Evolutionary conservation across 176 grass and related monocot genomes (phyloP), one percentile per base, ranked within the genome.

Genomic region (Aegilops tauschii): DNA sequence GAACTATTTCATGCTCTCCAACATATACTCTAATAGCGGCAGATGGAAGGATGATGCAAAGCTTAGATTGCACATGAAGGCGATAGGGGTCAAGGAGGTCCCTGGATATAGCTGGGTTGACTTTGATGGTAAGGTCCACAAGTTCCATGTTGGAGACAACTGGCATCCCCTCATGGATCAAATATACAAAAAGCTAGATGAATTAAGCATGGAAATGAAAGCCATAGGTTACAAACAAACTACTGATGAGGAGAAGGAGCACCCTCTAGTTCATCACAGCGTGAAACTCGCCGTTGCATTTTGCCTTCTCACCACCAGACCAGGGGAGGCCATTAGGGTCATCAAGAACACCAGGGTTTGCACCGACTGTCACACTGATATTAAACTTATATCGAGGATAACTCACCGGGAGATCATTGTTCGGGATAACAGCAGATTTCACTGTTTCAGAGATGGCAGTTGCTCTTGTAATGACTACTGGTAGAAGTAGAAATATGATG

Each of bases 251-350:
- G 89, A 94, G 65, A 88, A 94, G 61, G 90, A 94, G 69, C 61
- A 88, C 77, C 86, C 90, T 0, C 87, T 88, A 13, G 90, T 89
- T 65, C 75, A 94, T 88, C 90, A 94, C 13, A 94, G 87, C 23
- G 93, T 84, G 76, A 94, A 92, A 42, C 82, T 94, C 1, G 90
- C 90, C 16, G 86, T 95, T 88, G 90, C 90, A 17, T 95, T 95
- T n/a, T 52, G 88, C 36, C 85, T 95, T 7, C 83, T 92, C 28
- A 88, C 62, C 20, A 80, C 79, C 23, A 54, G 17, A 83, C 69
- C 82, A 65, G 87, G 83, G 6, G 63, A 88, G 63, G 86, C 85
- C 44, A 92, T 95, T 77, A 87, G 93, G 63, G 74, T 92, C 11
- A 91, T 77, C 27, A 95, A 95, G 81, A 95, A 95, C 52, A 90